Conservation (phyloP, 768 basidiomycete genomes). For the Termitomyces sp. region DNA sequence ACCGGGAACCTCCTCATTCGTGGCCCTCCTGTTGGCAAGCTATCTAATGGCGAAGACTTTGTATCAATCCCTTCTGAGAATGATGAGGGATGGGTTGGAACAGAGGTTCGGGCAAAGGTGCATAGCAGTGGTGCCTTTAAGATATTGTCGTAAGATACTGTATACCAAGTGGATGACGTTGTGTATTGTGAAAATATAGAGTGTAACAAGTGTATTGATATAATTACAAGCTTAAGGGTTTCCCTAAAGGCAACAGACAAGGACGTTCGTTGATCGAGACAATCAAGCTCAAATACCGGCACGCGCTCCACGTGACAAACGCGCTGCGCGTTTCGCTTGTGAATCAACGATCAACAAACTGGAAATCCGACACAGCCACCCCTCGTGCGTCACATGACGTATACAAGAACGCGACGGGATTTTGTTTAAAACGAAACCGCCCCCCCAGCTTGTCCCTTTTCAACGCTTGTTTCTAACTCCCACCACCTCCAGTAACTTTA, state of each 20-base stretch:
- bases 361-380: constrained; percentile 40
- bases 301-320: constrained; percentile 20
- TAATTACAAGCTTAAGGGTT: too few species aligned
- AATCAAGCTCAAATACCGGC: background rate
- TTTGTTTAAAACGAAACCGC: constrained; percentile 29
- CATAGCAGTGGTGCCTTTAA: constrained; percentile 68
- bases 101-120: constrained; percentile 42
- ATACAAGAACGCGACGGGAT: constrained; percentile 7
- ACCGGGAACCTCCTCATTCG: constrained; percentile 57
- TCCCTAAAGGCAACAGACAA: background rate
- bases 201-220: background rate
- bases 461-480: constrained; percentile 17
- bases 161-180: background rate
- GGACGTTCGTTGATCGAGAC: background rate
- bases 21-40: constrained; percentile 70
- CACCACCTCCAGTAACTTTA: background rate
- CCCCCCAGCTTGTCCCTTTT: constrained; percentile 11
- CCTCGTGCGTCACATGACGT: constrained; percentile 20
- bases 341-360: constrained; percentile 32
- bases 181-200: constrained; percentile 1
- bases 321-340: constrained; percentile 12
- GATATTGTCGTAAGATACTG: constrained; percentile 16
- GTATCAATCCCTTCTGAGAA: constrained; percentile 30
- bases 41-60: constrained; percentile 39
- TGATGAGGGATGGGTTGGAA: constrained; percentile 42